Conservation (phyloP, 441 rosid species). For the Gossypium davidsonii region DNA sequence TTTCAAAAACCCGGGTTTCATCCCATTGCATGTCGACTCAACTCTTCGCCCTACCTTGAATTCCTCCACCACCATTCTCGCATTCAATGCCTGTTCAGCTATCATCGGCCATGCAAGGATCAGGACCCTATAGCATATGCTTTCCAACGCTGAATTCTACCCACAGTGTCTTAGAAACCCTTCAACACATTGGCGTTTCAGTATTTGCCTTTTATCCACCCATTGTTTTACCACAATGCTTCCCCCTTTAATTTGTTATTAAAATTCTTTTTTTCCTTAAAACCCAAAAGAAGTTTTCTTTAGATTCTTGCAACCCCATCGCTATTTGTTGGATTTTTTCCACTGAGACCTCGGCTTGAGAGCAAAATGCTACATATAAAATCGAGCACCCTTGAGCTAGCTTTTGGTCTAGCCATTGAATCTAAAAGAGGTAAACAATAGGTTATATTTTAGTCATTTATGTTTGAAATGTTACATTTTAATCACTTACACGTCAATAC, state of each 20-base stretch:
- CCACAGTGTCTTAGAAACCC: constrained; percentile 60
- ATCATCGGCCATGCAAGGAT: constrained; percentile 69
- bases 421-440: constrained; percentile 28
- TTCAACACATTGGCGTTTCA: constrained; percentile 42
- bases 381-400: constrained; percentile 36
- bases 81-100: constrained; percentile 68
- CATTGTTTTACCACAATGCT: constrained; percentile 61
- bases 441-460: too few species aligned
- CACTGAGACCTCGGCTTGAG: constrained; percentile 52
- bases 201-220: constrained; percentile 59
- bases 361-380: constrained; percentile 66
- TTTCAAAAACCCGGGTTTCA: not conserved
- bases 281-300: constrained; percentile 57
- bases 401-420: constrained; percentile 51
- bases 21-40: not conserved
- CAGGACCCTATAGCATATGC: constrained; percentile 57
- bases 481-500: too few species aligned
- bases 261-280: constrained; percentile 25
- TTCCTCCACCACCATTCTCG: constrained; percentile 62
- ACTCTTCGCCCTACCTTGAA: constrained; percentile 53
- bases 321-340: constrained; percentile 45
- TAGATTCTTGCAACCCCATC: constrained; percentile 48
- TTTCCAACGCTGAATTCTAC: constrained; percentile 25
- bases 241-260: constrained; percentile 24
- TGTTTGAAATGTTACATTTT: too few species aligned